Evolutionary conservation across 352 stramenopile species (phyloP), one percentile per base, ranked within the genome.

Genomic region (Phytophthora pistaciae): DNA sequence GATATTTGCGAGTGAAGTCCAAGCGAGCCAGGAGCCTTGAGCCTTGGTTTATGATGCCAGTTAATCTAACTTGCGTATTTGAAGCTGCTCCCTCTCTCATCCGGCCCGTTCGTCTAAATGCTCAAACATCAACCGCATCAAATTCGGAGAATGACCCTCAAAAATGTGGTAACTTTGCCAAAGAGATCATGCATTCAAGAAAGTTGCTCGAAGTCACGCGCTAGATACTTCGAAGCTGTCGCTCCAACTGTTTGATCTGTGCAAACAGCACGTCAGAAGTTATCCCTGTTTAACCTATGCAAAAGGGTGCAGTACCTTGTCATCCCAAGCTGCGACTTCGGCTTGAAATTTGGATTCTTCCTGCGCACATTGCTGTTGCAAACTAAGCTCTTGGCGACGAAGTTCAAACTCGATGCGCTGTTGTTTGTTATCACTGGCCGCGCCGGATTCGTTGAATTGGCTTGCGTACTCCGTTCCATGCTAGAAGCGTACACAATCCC

Each of bases 351-450:
- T 50, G 29, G 42, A 56, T 52, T 82, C 74, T 77, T 77, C 63
- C 2, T 68, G 62, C 31, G 66, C 66, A 49, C 60, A 79, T 49
- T 74, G 62, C 48, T 71, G 59, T 36, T 82, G 70, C 46, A 75
- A 68, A 14, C 13, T 67, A 42, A 79, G 66, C 48, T 79, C 74
- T 44, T 74, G 70, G 20, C 27, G 49, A 56, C 63, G 62, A 68
- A 82, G 66, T 49, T 79, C 60, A 58, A 82, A 66, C 23, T 77
- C 70, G 38, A 79, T 77, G 46, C 57, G 62, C 64, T 70, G 63
- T 55, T 73, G 21, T 23, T 64, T 73, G 5, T 68, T 25, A 5
- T 65, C 54, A 29, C 20, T 36, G 3, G 33, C n/a, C 20, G 48
- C 53, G 42, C 68, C 74, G 14, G 60, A 21, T 56, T 72, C 56